Conservation (phyloP, 805 yeast genomes). For the Candida glaebosa region DNA sequence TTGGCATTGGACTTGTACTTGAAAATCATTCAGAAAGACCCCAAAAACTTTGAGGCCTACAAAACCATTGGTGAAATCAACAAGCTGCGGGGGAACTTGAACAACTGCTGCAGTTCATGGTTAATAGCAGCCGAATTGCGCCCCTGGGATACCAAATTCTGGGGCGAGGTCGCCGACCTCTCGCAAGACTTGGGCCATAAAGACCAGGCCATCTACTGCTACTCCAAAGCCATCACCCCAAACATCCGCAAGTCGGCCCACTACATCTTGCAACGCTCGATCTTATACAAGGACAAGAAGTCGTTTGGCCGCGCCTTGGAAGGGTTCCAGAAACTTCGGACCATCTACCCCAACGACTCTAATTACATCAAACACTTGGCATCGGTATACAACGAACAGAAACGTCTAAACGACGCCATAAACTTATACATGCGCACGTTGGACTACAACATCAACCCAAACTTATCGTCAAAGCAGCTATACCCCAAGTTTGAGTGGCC, state of each 20-base stretch:
- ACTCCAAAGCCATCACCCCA: conserved; percentile 35
- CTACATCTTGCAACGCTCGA: conserved; percentile 60
- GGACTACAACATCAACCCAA: conserved; percentile 50
- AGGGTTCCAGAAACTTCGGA: conserved; percentile 59
- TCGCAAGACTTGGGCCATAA: conserved; percentile 63
- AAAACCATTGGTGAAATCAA: conserved; percentile 85
- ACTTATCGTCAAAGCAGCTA: conserved; percentile 13
- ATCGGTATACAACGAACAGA: conserved; percentile 51
- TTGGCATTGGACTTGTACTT: conserved; percentile 57
- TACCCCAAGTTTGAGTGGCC: conserved; percentile 78
- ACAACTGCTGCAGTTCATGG: conserved; percentile 80
- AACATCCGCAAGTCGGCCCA: conserved; percentile 31
- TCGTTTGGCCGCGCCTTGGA: conserved; percentile 71
- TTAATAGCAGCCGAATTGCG: conserved; percentile 74
- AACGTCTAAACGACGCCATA: conserved; percentile 70
- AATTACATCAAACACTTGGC: conserved; percentile 56
- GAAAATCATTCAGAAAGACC: conserved; percentile 75
- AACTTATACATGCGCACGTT: conserved; percentile 62
- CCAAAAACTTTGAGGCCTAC: conserved; percentile 78
- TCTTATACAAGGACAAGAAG: conserved; percentile 62
- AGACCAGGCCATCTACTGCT: conserved; percentile 79
- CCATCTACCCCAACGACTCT: conserved; percentile 54
- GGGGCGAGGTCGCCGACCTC: conserved; percentile 73
- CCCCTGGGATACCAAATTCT: conserved; percentile 70
- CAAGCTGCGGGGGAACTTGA: conserved; percentile 57